Base-by-base conservation (phyloP, 192 early-diverging fungal species). In the Coemansia guatemalensis region DNA sequence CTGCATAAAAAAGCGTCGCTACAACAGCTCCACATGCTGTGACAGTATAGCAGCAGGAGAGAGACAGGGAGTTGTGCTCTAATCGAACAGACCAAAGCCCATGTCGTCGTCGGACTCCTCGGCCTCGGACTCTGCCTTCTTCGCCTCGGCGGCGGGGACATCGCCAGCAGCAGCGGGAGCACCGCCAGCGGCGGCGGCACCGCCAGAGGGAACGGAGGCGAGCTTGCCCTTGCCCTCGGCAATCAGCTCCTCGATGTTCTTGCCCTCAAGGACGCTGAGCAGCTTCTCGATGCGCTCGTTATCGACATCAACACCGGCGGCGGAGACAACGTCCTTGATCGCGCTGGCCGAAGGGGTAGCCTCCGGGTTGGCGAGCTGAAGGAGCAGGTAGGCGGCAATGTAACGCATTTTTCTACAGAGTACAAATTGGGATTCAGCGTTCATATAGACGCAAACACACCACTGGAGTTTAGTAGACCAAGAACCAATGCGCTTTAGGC, bases 31-130 rank as follows among this genome's bases (percentile, higher is more conserved):
- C 39, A 44, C 5, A 44, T 44, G 39, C 39, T 17, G 39, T 3
- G 39, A 44, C 39, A 12, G 52, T 9, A 29, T 29, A 24, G 52
- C 52, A 11, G 52, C 24, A 53, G 39, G 39, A 53, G 23, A 26
- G 25, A 18, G 25, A 18, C 11, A 48, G 48, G 12, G 21, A 27
- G 22, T 12, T 8, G 24, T 26, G 53, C 21, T 82, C 92, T 96
- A 96, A 86, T 96, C 94, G 86, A 96, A 96, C 69, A 96, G 90
- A 92, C 94, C 94, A 83, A 96, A 92, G 73, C 92, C 94, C 94
- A 96, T 96, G 83, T 98, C 94, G 71, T 95, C 90, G 68, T 85
- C 88, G 82, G 93, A 92, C 84, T 91, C 92, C 86, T 93, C 90
- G 70, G 89, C 85, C 71, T 91, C 89, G 82, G 90, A 89, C 18